Percentiles rank a stretch among this genome's conserved stretches.
phyloP scores from a whole-genome alignment of 257 asterid genomes.

The Hygrophila difformis region DNA sequence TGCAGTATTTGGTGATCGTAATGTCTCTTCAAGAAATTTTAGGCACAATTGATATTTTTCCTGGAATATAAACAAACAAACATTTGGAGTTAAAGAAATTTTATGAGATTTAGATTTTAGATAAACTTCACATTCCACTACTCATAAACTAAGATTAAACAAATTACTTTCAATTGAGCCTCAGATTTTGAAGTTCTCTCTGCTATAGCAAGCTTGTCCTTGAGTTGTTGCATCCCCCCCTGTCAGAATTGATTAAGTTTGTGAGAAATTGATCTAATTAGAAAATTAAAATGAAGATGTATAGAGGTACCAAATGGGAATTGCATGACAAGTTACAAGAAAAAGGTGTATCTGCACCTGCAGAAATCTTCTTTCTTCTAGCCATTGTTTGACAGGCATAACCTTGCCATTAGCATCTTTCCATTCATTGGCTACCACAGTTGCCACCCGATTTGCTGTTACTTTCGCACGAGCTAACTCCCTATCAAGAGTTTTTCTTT shows the following conservation, averaged over 20 bases:
- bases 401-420: constrained; percentile 94
- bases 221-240: constrained; percentile 96
- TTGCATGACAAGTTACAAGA: constrained; percentile 3
- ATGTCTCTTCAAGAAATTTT: constrained; percentile 79
- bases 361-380: too few species aligned
- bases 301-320: neutral
- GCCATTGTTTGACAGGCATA: too few species aligned
- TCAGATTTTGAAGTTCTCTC: constrained; percentile 86
- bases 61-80: constrained; percentile 26
- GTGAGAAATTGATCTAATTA: constrained; percentile 1
- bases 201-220: too few species aligned
- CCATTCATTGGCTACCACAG: constrained; percentile 98
- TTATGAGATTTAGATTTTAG: neutral
- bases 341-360: constrained; percentile 47
- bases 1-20: constrained; percentile 57
- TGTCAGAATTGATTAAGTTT: constrained; percentile 19
- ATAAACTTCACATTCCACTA: too few species aligned
- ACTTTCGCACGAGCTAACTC: constrained; percentile 99
- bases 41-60: constrained; percentile 76
- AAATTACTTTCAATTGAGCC: constrained; percentile 76
- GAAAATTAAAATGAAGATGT: constrained; percentile 8
- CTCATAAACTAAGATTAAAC: too few species aligned
- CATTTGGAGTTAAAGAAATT: constrained; percentile 6
- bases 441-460: constrained; percentile 94
- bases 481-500: constrained; percentile 90